phyloP scores from a whole-genome alignment of 192 early-diverging fungal genomes.

The Umbelopsis sp. region DNA sequence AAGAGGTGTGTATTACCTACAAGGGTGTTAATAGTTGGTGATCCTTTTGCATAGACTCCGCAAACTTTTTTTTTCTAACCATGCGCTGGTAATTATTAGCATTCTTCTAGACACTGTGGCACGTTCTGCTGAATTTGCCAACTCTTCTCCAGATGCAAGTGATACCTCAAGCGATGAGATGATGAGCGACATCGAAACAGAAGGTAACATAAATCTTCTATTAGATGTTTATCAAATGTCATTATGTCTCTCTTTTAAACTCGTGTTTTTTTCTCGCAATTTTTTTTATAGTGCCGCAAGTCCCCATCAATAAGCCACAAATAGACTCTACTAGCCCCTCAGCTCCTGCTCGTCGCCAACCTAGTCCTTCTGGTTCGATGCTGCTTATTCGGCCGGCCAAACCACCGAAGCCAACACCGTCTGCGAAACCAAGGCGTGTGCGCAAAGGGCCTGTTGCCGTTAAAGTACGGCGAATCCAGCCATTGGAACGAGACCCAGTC shows the following conservation, averaged over 20 bases:
- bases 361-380: background rate
- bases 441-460: constrained; percentile 22
- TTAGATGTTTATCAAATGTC: background rate
- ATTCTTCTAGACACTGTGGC: constrained; percentile 25
- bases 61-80: background rate
- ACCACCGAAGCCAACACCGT: background rate
- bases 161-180: constrained; percentile 19
- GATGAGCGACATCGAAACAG: constrained; percentile 19
- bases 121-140: background rate
- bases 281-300: constrained; percentile 13
- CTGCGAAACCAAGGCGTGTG: constrained; percentile 33
- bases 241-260: background rate
- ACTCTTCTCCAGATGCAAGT: constrained; percentile 11
- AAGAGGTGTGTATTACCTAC: constrained; percentile 20
- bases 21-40: background rate
- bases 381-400: background rate
- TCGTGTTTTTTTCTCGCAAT: background rate
- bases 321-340: constrained; percentile 1
- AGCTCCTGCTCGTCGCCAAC: background rate
- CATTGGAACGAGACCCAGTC: constrained; percentile 52
- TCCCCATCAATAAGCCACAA: constrained; percentile 12
- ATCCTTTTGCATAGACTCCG: background rate
- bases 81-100: background rate
- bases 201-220: background rate
- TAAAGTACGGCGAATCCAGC: constrained; percentile 46